Evolutionary conservation across 805 yeast genomes (phyloP), one percentile per base, ranked within the genome.

Genomic region (Candida boleticola): DNA sequence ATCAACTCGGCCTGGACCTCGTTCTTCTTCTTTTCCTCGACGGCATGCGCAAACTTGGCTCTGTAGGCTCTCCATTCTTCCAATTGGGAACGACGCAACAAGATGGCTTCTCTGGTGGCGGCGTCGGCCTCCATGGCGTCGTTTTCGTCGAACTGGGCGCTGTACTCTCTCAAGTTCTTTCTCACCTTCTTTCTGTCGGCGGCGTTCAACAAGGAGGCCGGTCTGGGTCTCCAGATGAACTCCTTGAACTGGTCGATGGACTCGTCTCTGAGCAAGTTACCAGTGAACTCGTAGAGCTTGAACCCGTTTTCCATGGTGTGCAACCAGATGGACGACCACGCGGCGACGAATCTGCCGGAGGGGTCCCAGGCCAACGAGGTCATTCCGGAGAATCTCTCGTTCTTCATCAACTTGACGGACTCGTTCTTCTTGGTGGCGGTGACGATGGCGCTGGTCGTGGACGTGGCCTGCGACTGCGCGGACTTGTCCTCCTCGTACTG

Each of bases 181-280:
- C 88, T 80, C 49, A 93, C 89, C 76, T 83, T 85, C 84, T 89
- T 88, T 73, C 80, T 80, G 64, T 88, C 95, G 51, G 80, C 84
- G 55, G 83, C 80, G 47, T 82, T 73, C 60, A 93, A 79, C 50
- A 83, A 66, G 2, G 89, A 76, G 16, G 78, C 79, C 39, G 99
- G 99, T 71, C 99, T 83, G 57, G 98, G 98, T 75, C 99, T 86
- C 99, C 99, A 93, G 48, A 80, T 73, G 57, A 92, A 87, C 48
- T 86, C 90, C 68, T 82, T 86, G 79, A 93, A 89, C 42, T 83
- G 85, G 55, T 87, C 93, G 47, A 87, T 64, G 19, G 76, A 64
- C 58, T 90, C 96, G 54, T 86, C 93, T 53, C 83, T 81, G 46
- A 88, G 64, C 50, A 82, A 52, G 51, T 73, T 75, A 57, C 99